Percentiles rank a stretch among this genome's conserved stretches.
Evolutionary conservation across 225 moss, liverwort and hornwort species (phyloP).

Genomic region (Physcomitrellopsis africana): DNA sequence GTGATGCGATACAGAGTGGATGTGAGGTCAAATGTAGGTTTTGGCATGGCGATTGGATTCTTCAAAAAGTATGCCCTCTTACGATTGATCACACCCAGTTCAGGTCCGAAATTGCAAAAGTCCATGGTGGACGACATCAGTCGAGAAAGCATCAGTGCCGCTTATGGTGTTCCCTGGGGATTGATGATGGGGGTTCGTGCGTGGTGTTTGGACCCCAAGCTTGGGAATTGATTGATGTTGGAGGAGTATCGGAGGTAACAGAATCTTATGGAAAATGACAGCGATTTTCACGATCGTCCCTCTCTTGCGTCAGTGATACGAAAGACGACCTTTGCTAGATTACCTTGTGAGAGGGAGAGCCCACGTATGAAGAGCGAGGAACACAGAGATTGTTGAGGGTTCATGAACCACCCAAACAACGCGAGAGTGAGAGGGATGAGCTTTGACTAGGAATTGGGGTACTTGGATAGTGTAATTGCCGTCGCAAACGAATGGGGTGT

Average conservation of each 20-base stretch:
- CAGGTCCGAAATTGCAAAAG: background rate
- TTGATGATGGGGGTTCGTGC: background rate
- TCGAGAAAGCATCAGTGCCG: fast-evolving
- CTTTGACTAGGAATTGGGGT: background rate
- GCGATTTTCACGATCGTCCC: slow-evolving; percentile 12
- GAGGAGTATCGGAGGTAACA: background rate
- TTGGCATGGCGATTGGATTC: fast-evolving
- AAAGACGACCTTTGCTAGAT: too few relatives aligned
- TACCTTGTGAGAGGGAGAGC: too few relatives aligned
- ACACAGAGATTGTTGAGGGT: too few relatives aligned
- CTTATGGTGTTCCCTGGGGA: background rate
- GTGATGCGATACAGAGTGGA: too few relatives aligned
- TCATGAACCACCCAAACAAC: too few relatives aligned
- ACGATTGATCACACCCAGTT: background rate
- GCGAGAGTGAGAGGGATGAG: too few relatives aligned
- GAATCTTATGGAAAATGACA: slow-evolving; percentile 19
- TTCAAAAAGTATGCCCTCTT: fast-evolving
- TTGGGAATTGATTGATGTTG: background rate
- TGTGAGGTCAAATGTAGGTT: background rate
- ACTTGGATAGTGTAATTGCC: background rate
- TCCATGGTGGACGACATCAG: too few relatives aligned
- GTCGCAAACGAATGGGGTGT: fast-evolving
- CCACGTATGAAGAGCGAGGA: too few relatives aligned
- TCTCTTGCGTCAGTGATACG: background rate
- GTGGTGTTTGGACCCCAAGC: background rate